A percentile compares a stretch with the other conserved stretches of the same genome.
Evolutionary conservation across 352 stramenopile species (phyloP).

Genomic region (Elongisporangium prolatum): DNA sequence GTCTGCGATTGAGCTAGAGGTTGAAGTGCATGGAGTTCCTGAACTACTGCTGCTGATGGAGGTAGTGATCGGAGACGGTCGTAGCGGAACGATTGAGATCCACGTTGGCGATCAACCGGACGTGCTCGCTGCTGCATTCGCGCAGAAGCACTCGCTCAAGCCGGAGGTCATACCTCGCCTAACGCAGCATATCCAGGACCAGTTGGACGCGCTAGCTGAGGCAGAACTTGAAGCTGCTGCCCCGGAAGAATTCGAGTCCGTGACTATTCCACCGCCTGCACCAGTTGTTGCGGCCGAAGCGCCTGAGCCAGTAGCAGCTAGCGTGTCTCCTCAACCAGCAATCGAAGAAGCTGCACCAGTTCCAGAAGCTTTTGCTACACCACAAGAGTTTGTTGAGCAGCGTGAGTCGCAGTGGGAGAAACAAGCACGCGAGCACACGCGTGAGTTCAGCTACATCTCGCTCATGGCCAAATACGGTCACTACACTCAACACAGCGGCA

Average conservation of each 20-base stretch:
- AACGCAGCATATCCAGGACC: constrained; percentile 48
- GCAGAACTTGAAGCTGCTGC: constrained; percentile 21
- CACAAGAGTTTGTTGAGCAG: background rate
- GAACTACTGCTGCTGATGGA: constrained; percentile 76
- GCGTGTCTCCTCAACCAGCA: no score
- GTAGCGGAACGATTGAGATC: constrained; percentile 69
- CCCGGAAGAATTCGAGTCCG: constrained; percentile 4
- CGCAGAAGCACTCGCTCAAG: constrained; percentile 36
- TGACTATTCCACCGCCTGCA: background rate
- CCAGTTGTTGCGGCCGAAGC: background rate
- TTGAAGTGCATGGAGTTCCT: constrained; percentile 1
- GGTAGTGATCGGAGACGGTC: constrained; percentile 62
- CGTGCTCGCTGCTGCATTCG: constrained; percentile 44
- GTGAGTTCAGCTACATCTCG: constrained; percentile 65
- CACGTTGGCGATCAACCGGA: constrained; percentile 44
- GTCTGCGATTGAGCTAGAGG: constrained; percentile 1
- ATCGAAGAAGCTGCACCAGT: background rate
- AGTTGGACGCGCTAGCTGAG: constrained; percentile 35
- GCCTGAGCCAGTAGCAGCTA: background rate
- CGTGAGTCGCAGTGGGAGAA: constrained; percentile 2
- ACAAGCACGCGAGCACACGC: constrained; percentile 39
- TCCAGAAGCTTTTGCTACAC: background rate
- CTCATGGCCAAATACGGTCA: constrained; percentile 75
- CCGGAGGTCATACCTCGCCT: constrained; percentile 50
- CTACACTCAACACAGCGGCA: constrained; percentile 62